These are phyloP conservation scores for Cladorrhinum sp. DNA, from an alignment of 2,329 filamentous ascomycete genomes.

Conservation along the genomic window DNA sequence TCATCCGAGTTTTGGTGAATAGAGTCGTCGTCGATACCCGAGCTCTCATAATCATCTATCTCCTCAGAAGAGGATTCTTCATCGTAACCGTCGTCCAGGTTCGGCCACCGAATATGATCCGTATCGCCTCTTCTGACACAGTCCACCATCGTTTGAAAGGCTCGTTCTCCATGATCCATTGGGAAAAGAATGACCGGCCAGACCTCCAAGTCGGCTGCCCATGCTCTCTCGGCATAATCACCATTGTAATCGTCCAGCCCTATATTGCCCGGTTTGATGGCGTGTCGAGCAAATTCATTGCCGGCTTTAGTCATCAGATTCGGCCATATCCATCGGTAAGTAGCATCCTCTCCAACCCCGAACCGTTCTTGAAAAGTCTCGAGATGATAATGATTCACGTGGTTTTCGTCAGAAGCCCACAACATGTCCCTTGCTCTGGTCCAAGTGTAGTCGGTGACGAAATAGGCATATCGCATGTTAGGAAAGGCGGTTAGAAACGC, in stretches of 20 bases:
- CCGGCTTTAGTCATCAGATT: slow-evolving; percentile 21
- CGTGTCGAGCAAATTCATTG: background rate
- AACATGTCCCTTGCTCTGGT: slow-evolving; percentile 6
- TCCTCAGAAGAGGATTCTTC: background rate
- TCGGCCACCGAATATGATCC: background rate
- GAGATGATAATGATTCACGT: slow-evolving; percentile 23
- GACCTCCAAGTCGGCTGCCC: background rate
- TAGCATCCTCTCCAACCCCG: slow-evolving; percentile 22
- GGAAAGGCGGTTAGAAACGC: slow-evolving; percentile 1
- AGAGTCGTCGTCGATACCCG: slow-evolving; percentile 14
- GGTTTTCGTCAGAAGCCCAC: slow-evolving; percentile 28
- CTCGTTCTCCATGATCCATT: background rate
- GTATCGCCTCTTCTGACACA: background rate
- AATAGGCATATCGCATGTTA: slow-evolving; percentile 23
- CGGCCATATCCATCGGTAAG: slow-evolving; percentile 33
- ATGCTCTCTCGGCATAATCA: background rate
- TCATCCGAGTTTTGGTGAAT: background rate
- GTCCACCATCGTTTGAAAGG: background rate
- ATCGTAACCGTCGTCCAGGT: background rate
- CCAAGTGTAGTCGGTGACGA: background rate
- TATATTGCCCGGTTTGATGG: slow-evolving; percentile 5
- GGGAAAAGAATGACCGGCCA: slow-evolving; percentile 15
- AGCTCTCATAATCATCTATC: slow-evolving; percentile 18
- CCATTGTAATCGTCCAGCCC: background rate
- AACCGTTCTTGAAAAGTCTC: slow-evolving; percentile 21